Conservation (phyloP, 306 rosid species). For the Abrus precatorius region DNA sequence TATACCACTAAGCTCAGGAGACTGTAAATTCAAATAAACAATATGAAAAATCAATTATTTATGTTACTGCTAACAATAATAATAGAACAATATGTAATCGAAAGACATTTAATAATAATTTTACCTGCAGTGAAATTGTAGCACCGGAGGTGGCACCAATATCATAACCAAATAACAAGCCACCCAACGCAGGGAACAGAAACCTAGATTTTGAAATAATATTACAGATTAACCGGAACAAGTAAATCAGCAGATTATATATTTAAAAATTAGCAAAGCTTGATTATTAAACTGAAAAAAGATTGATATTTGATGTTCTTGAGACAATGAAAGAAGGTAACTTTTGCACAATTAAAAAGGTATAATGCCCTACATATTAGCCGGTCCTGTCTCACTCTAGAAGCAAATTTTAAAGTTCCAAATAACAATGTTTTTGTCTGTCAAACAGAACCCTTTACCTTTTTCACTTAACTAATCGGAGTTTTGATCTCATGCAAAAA, state of each 20-base stretch:
- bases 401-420: constrained; percentile 17
- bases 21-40: constrained; percentile 64
- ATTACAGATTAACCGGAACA: constrained; percentile 27
- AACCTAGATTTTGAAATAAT: constrained; percentile 66
- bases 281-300: constrained; percentile 9
- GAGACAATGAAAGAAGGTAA: neutral
- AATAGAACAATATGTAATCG: neutral
- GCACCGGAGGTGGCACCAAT: constrained; percentile 99
- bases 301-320: constrained; percentile 17
- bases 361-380: constrained; percentile 13
- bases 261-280: constrained; percentile 18
- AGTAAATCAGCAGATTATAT: neutral
- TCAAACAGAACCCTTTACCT: too few species aligned
- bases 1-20: constrained; percentile 89
- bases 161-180: constrained; percentile 94
- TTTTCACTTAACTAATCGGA: too few species aligned
- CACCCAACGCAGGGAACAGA: constrained; percentile 95
- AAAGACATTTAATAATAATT: constrained; percentile 34
- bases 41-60: constrained; percentile 6
- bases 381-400: neutral
- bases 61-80: neutral
- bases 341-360: neutral
- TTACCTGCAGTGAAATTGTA: constrained; percentile 84
- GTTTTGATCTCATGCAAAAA: neutral
- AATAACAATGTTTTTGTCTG: neutral